Conservation (phyloP, 2,329 filamentous ascomycete species). For the Ciborinia camelliae region DNA sequence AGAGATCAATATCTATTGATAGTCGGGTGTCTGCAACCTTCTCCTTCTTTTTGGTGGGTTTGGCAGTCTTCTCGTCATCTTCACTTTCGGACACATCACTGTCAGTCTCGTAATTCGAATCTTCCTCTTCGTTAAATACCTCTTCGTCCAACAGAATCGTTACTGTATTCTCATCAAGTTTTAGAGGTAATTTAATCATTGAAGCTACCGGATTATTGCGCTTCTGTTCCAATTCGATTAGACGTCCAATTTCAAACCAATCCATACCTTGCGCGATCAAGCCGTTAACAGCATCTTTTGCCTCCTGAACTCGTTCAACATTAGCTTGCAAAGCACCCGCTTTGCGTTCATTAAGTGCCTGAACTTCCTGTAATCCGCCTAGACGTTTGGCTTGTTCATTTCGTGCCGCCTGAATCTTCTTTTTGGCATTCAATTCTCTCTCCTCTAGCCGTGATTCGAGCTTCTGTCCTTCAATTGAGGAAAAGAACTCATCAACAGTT, state of each 20-base stretch:
- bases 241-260: constrained; percentile 84
- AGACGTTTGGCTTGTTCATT: constrained; percentile 82
- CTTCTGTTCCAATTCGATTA: constrained; percentile 84
- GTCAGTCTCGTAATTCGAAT: constrained; percentile 60
- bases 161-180: constrained; percentile 83
- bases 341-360: constrained; percentile 80
- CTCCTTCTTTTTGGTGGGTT: constrained; percentile 36
- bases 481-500: constrained; percentile 95
- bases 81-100: constrained; percentile 56
- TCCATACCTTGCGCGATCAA: constrained; percentile 95
- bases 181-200: constrained; percentile 82
- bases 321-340: constrained; percentile 90
- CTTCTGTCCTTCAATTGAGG: constrained; percentile 90
- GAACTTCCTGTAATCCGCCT: constrained; percentile 75
- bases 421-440: constrained; percentile 74
- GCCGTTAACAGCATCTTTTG: constrained; percentile 86
- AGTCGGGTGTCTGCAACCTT: constrained; percentile 54
- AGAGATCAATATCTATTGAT: constrained; percentile 79
- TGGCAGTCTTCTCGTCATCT: constrained; percentile 47
- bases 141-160: constrained; percentile 72
- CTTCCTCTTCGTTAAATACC: constrained; percentile 53
- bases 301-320: constrained; percentile 85
- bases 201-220: constrained; percentile 80
- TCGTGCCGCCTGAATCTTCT: constrained; percentile 80
- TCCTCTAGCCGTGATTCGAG: constrained; percentile 80